Evolutionary conservation across 768 basidiomycete species (phyloP), one percentile per base, ranked within the genome.

Genomic region (Calocybe cyanea): DNA sequence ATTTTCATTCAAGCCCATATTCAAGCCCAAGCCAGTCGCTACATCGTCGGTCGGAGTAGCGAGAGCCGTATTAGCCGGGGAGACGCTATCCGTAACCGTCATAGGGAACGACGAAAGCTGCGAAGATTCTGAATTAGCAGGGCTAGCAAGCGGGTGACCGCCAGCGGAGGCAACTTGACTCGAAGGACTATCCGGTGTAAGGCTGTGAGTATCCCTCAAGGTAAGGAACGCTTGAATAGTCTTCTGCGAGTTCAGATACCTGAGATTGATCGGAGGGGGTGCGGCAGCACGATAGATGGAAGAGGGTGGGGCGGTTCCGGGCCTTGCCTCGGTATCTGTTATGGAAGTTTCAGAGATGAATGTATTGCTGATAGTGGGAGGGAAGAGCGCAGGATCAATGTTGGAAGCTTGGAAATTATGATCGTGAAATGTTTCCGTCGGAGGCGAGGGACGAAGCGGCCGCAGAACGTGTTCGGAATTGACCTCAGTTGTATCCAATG

Each of bases 11-110:
- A 48, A 15, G 30, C 37, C 51, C 40, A 47, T 33, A 9, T 34
- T 40, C 11, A 37, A 20, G 3, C 45, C 41, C n/a, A 32, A 10
- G 21, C 19, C 20, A 18, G 40, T 19, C n/a, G 21, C 28, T 11
- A 20, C 30, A 35, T 63, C 57, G 33, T 67, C 66, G 2, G 58
- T 48, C 23, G 66, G 67, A 2, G 65, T 67, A 8, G 58, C 57
- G 7, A 64, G 58, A 15, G 57, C 61, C 20, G 62, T 63, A 28
- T 52, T 59, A 1, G 50, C 52, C 31, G 67, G 59, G 0, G 64
- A 64, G 6, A 60, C 47, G 41, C 51, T 58, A 14, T 44, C 24
- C 4, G 57, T 50, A 6, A 53, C 43, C 20, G 47, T 51, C 47
- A 49, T 47, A 18, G 57, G 54, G 47, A 64, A 63, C 7, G 52